Conservation (phyloP, 139 green algal genomes). For the Chlorella sp. region DNA sequence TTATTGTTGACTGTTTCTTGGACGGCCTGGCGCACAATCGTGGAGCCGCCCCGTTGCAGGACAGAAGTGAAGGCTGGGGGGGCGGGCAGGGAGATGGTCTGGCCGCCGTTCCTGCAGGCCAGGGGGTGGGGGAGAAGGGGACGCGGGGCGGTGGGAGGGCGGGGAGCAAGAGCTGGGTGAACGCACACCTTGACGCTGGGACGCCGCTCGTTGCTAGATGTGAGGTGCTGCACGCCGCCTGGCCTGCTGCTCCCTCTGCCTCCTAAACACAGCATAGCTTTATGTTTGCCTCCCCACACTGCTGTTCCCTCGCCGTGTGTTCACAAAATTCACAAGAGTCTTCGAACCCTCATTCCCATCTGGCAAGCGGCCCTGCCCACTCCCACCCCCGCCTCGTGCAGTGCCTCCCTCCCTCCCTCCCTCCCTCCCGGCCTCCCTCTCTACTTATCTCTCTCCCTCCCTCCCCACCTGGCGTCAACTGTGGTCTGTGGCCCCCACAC, state of each 20-base stretch:
- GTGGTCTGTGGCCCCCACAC: constrained; percentile 20
- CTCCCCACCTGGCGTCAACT: constrained; percentile 15
- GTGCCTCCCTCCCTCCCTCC: background rate
- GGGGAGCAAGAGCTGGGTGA: background rate
- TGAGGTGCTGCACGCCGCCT: no score
- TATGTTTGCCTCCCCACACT: no score
- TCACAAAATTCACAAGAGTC: no score
- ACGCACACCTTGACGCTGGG: no score
- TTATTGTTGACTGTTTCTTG: no score
- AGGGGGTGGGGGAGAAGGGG: no score
- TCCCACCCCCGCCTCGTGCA: background rate
- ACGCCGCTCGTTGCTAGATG: no score
- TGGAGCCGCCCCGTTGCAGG: background rate
- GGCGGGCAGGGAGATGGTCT: background rate
- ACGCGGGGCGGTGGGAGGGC: background rate
- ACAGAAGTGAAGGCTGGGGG: background rate
- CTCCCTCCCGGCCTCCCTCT: background rate
- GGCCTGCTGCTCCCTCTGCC: no score
- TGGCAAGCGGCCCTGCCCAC: background rate
- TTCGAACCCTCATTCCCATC: no score
- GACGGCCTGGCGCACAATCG: background rate
- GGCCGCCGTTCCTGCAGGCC: background rate
- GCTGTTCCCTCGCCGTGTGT: background rate
- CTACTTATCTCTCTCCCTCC: background rate
- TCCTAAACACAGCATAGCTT: no score